These are phyloP conservation scores for Saccharomyces mikatae DNA, from an alignment of 805 yeast genomes.

Conservation along the genomic window DNA sequence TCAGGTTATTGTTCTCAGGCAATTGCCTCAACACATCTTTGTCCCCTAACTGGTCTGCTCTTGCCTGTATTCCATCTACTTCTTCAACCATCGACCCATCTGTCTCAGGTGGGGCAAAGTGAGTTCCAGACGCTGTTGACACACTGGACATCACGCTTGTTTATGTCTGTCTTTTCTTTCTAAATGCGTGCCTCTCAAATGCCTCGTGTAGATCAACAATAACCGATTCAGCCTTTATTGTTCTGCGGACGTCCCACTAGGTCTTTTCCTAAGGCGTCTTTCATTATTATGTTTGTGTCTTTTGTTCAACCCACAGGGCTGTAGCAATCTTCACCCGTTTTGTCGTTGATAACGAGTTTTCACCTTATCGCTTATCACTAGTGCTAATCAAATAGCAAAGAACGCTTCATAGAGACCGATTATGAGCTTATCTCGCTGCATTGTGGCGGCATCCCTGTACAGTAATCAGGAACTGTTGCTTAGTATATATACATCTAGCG, in stretches of 20 bases:
- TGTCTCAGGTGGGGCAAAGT: neutral
- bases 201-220: neutral
- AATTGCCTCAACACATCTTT: neutral
- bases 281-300: neutral
- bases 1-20: neutral
- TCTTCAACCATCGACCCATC: neutral
- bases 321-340: neutral
- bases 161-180: neutral
- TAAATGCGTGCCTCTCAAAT: neutral
- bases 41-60: neutral
- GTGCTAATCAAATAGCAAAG: neutral
- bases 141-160: neutral
- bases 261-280: neutral
- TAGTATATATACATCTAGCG: neutral
- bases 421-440: neutral
- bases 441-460: neutral
- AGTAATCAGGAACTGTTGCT: neutral
- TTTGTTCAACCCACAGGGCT: neutral
- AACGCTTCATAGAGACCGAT: neutral
- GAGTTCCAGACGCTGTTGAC: neutral
- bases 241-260: neutral
- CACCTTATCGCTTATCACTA: neutral
- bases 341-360: neutral
- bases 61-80: neutral
- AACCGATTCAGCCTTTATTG: neutral